Evolutionary conservation across 148 eudicot genomes (phyloP).

Genomic region (Polygonum maritimum): DNA sequence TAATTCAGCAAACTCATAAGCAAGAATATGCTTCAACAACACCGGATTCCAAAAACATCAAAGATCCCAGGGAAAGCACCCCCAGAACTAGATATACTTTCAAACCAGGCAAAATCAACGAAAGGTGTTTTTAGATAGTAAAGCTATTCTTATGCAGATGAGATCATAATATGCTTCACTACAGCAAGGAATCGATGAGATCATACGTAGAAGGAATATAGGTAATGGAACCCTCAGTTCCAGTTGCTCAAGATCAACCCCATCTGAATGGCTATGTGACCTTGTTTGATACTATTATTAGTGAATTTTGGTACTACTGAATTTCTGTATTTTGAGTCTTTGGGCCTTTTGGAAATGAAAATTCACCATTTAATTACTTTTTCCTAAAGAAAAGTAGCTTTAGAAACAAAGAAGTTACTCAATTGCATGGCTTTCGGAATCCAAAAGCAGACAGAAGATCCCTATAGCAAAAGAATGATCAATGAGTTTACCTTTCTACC

Average conservation of each 20-base stretch:
- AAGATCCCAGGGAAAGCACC: background rate
- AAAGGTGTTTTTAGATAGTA: background rate
- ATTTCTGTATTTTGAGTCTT: background rate
- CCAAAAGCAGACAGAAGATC: background rate
- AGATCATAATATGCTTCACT: background rate
- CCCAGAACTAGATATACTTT: background rate
- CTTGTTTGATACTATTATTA: background rate
- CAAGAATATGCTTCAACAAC: background rate
- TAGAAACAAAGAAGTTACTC: too few species aligned
- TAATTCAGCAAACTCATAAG: background rate
- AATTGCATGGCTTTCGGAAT: background rate
- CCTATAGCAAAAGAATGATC: background rate
- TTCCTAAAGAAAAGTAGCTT: too few species aligned
- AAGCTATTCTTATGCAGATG: background rate
- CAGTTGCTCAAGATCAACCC: background rate
- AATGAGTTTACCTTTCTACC: background rate
- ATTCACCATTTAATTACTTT: too few species aligned
- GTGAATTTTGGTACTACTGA: too few species aligned
- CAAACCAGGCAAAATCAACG: background rate
- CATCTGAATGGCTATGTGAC: background rate
- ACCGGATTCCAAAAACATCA: background rate
- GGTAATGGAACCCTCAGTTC: background rate
- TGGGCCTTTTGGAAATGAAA: too few species aligned
- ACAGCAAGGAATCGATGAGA: background rate
- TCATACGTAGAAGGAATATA: background rate